These are phyloP conservation scores for Coniferiporia sulphurascens DNA, from an alignment of 1,284 basidiomycete species.

Conservation along the genomic window DNA sequence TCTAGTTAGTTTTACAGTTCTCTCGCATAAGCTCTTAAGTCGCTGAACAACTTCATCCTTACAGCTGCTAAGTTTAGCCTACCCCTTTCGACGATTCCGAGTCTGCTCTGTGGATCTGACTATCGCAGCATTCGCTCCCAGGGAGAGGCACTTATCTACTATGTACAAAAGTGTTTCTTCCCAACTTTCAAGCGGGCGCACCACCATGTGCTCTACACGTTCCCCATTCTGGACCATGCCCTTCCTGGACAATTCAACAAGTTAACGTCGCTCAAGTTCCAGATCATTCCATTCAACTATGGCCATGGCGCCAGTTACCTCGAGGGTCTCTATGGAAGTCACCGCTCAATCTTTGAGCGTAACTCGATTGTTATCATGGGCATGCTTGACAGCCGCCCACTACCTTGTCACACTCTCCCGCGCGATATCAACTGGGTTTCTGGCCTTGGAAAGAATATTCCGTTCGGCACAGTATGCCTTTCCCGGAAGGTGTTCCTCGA, in stretches of 20 bases:
- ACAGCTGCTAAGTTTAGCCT: slow-evolving; percentile 10
- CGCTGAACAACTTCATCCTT: slow-evolving; percentile 7
- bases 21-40: slow-evolving; percentile 10
- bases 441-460: slow-evolving; percentile 20
- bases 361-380: slow-evolving; percentile 27
- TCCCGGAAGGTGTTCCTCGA: slow-evolving; percentile 29
- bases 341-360: slow-evolving; percentile 12
- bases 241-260: slow-evolving; percentile 8
- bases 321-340: slow-evolving; percentile 11
- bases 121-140: slow-evolving; percentile 26
- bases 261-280: slow-evolving; percentile 28
- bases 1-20: slow-evolving; percentile 23
- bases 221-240: slow-evolving; percentile 20
- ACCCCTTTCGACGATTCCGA: slow-evolving; percentile 16
- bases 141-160: slow-evolving; percentile 27
- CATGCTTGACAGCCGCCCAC: slow-evolving; percentile 24
- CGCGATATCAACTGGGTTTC: slow-evolving; percentile 26
- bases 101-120: slow-evolving; percentile 22
- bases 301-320: neutral
- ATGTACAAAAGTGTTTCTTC: slow-evolving; percentile 30
- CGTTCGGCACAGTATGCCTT: slow-evolving; percentile 29
- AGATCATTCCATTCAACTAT: slow-evolving; percentile 20
- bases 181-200: slow-evolving; percentile 23
- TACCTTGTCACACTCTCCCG: slow-evolving; percentile 24
- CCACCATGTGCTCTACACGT: slow-evolving; percentile 29